phyloP scores from a whole-genome alignment of 495 filamentous ascomycete species.

The Terfezia claveryi region DNA sequence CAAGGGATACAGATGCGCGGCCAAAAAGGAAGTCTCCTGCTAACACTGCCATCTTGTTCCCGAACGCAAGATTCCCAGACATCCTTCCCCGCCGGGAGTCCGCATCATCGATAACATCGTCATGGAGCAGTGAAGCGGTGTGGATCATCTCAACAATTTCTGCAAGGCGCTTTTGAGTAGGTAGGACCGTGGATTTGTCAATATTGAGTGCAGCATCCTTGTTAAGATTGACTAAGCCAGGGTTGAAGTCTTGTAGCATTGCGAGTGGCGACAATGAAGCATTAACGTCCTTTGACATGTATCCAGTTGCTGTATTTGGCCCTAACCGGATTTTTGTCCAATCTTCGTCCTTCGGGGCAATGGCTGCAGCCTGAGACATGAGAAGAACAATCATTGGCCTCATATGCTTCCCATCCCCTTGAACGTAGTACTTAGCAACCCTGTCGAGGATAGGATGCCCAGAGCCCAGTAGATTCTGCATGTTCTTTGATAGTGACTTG shows the following conservation, averaged over 20 bases:
- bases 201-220: conserved; percentile 25
- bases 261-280: conserved; percentile 49
- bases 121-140: conserved; percentile 86
- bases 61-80: conserved; percentile 80
- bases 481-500: conserved; percentile 79
- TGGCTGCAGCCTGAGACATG: conserved; percentile 78
- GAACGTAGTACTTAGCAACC: conserved; percentile 96
- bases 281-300: conserved; percentile 34
- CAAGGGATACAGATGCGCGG: conserved; percentile 78
- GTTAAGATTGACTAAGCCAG: conserved; percentile 27
- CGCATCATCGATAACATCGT: conserved; percentile 94
- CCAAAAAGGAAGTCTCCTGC: conserved; percentile 90
- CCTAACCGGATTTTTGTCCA: conserved; percentile 12
- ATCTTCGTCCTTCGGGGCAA: conserved; percentile 39
- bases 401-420: conserved; percentile 87
- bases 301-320: conserved; percentile 3
- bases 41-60: conserved; percentile 96
- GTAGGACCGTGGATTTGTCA: conserved; percentile 42
- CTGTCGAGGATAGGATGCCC: conserved; percentile 85
- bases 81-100: conserved; percentile 56
- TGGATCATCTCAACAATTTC: conserved; percentile 96
- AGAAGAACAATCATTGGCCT: conserved; percentile 82
- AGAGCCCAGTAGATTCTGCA: conserved; percentile 66
- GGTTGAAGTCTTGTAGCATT: conserved; percentile 68
- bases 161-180: conserved; percentile 76